Conservation (phyloP, 176 grass and related monocot species). For the Aegilops speltoides region DNA sequence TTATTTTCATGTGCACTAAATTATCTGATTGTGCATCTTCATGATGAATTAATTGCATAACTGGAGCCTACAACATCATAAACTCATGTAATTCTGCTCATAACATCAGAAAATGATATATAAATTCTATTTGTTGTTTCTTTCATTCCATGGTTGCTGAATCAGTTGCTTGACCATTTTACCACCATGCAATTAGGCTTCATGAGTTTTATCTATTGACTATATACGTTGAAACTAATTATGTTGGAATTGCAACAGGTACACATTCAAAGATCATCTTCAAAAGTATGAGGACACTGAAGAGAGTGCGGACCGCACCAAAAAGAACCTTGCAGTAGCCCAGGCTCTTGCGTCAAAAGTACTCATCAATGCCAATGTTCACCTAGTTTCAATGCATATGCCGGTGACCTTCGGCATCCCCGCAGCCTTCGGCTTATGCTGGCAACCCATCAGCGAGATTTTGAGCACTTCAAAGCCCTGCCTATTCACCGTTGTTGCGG, state of each 20-base stretch:
- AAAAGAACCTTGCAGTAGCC: slow-evolving; percentile 71
- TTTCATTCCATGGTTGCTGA: background rate
- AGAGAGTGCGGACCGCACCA: slow-evolving; percentile 21
- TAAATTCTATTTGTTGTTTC: background rate
- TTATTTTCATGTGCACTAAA: background rate
- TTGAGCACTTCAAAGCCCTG: slow-evolving; percentile 55
- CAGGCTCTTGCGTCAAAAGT: slow-evolving; percentile 62
- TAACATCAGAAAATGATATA: background rate
- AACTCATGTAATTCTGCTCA: background rate
- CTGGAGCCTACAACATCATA: background rate
- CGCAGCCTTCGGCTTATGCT: slow-evolving; percentile 62
- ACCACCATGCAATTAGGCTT: background rate
- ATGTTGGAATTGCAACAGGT: slow-evolving; percentile 49
- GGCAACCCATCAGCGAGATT: slow-evolving; percentile 60
- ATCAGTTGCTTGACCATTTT: background rate
- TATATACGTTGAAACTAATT: slow-evolving; percentile 2
- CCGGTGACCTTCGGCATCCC: slow-evolving; percentile 59
- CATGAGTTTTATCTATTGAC: background rate
- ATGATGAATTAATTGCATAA: background rate
- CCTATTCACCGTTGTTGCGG: slow-evolving; percentile 52
- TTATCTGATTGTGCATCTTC: background rate
- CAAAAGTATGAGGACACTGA: slow-evolving; percentile 43
- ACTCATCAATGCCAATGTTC: slow-evolving; percentile 65
- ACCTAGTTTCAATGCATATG: slow-evolving; percentile 86
- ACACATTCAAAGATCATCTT: slow-evolving; percentile 75